These are phyloP conservation scores for Chiua virens DNA, from an alignment of 768 basidiomycete species.

Conservation along the genomic window DNA sequence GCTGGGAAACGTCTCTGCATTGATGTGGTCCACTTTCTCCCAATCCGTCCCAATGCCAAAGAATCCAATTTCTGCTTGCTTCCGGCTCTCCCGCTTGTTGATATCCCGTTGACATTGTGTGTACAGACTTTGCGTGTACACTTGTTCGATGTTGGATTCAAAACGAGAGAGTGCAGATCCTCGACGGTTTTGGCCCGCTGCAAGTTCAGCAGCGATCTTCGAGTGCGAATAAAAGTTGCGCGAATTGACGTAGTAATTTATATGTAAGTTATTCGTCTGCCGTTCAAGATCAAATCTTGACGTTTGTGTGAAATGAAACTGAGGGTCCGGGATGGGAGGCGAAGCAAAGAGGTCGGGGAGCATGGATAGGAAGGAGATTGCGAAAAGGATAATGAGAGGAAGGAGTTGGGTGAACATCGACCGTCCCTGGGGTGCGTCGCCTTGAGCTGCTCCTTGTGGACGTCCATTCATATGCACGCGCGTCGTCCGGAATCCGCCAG, in stretches of 20 bases:
- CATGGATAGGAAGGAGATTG: slow-evolving; percentile 79
- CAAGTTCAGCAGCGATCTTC: slow-evolving; percentile 68
- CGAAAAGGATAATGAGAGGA: slow-evolving; percentile 81
- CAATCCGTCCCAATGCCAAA: slow-evolving; percentile 93
- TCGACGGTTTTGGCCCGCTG: slow-evolving; percentile 38
- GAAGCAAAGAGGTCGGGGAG: slow-evolving; percentile 75
- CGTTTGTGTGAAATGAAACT: slow-evolving; percentile 66
- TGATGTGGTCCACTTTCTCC: slow-evolving; percentile 79
- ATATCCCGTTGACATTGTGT: slow-evolving; percentile 68
- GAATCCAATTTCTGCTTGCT: slow-evolving; percentile 78
- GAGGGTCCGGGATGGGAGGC: slow-evolving; percentile 71
- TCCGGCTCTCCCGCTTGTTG: slow-evolving; percentile 65
- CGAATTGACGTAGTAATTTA: slow-evolving; percentile 84
- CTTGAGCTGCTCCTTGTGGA: slow-evolving; percentile 35
- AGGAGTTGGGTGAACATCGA: slow-evolving; percentile 74
- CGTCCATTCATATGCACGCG: slow-evolving; percentile 47
- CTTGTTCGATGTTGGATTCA: slow-evolving; percentile 73
- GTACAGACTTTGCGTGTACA: slow-evolving; percentile 71
- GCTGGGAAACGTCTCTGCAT: slow-evolving; percentile 65
- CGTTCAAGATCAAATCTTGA: slow-evolving; percentile 68
- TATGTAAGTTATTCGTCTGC: slow-evolving; percentile 64
- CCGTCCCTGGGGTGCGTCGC: slow-evolving; percentile 46
- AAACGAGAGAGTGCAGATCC: slow-evolving; percentile 51
- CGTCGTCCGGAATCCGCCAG: slow-evolving; percentile 77
- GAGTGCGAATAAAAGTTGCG: slow-evolving; percentile 78